Base-by-base conservation (phyloP, 1,284 basidiomycete genomes). In the Apiotrichum montevideense region DNA sequence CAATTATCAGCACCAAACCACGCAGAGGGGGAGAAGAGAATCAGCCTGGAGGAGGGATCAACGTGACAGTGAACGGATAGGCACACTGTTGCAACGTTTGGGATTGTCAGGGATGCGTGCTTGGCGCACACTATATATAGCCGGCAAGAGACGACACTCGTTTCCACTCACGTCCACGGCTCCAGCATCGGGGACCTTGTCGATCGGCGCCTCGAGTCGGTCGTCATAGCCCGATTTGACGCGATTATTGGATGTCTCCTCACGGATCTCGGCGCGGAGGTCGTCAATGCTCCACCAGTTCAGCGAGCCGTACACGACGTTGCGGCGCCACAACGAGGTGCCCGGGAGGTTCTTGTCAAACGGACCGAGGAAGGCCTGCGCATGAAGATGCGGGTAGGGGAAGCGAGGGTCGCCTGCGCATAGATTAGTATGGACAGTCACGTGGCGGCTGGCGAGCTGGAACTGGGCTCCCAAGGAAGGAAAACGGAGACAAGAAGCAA, bases 271-370 rank as follows among this genome's bases (percentile, higher is more conserved):
- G 10, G 75, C 75, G 11, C 71, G 63, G 35, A 77, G 62, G 62
- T 77, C 75, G 47, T 75, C 71, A 11, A 75, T 46, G 4, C 58
- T 59, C 71, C 73, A 77, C 73, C 74, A 76, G 51, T 74, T 74
- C 39, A 72, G 51, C 4, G 46, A 40, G n/a, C 67, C 67, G 61
- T 71, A 74, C 0, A 73, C 67, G 10, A 75, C 63, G 35, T 69
- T 73, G n/a, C 74, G 69, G 1, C 74, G 64, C 60, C 64, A 75
- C 57, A 74, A 63, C 3, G 66, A 65, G 14, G 69, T 66, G 10
- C 73, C 71, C 0, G 73, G 67, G 0, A 69, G 57, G 3, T 55
- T 59, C 9, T 65, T 63, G 54, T 76, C 71, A 21, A 70, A 65
- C 1, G 69, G 66, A 7, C 71, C 72, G 4, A 72, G 51, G 56